A percentile compares a stretch with the other conserved stretches of the same genome.
These are phyloP conservation scores for Salinomyces thailandicus DNA, from an alignment of 2,329 filamentous ascomycete species.

Conservation along the genomic window DNA sequence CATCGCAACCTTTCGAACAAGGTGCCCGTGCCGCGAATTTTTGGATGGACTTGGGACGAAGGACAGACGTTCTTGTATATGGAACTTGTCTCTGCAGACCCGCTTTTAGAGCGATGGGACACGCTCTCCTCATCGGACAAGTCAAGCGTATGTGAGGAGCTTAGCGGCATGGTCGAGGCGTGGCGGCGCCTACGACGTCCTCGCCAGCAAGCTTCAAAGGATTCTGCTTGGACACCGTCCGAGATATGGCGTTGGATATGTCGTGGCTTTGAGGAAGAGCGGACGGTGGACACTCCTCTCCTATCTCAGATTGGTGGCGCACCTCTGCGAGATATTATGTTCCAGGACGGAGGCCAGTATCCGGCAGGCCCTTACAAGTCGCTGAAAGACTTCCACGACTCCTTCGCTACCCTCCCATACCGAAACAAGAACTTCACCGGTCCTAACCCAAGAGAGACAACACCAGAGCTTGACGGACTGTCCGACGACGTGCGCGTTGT, in stretches of 20 bases:
- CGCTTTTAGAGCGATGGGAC: slow-evolving; percentile 2
- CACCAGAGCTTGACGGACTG: background rate
- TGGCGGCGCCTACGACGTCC: background rate
- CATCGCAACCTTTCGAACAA: background rate
- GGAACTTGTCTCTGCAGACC: slow-evolving; percentile 1
- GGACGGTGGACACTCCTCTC: background rate
- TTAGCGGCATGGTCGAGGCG: background rate
- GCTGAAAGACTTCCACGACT: background rate
- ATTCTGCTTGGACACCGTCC: too few species aligned
- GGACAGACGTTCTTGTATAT: slow-evolving; percentile 4
- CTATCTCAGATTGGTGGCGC: background rate
- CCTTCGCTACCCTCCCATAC: background rate
- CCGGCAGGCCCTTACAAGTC: background rate
- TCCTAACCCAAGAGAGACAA: background rate
- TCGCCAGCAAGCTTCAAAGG: background rate
- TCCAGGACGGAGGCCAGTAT: background rate
- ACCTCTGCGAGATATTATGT: background rate
- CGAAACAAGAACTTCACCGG: background rate
- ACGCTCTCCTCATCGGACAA: slow-evolving; percentile 1
- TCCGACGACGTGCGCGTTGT: slow-evolving; percentile 1
- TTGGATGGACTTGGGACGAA: slow-evolving; percentile 2
- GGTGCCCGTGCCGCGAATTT: slow-evolving; percentile 1
- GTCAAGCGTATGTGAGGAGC: background rate
- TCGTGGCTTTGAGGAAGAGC: too few species aligned
- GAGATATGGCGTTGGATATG: too few species aligned